Evolutionary conservation across 1,284 basidiomycete species (phyloP), one percentile per base, ranked within the genome.

Genomic region (Peniophora sp.): DNA sequence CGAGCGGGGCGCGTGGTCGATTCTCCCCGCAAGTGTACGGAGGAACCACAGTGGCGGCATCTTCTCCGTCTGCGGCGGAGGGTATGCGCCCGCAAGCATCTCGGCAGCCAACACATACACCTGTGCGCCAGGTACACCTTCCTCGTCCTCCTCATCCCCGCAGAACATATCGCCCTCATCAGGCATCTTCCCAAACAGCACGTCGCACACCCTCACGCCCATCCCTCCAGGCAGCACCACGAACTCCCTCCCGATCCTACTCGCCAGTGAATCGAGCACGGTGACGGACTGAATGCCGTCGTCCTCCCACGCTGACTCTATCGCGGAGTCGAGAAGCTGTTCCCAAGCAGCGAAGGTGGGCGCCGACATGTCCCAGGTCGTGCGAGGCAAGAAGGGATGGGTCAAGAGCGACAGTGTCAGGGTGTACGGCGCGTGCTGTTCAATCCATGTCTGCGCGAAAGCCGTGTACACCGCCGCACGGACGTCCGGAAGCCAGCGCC

Each of bases 11-110:
- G 81, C 84, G 1, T 64, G 57, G 47, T 82, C 79, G 45, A 88
- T 66, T 3, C 76, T 60, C 3, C 68, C 64, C 36, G 70, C 72
- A 47, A 88, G 62, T 3, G 80, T 73, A 36, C 79, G 68, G 17
- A 81, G 64, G 54, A 85, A 68, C 85, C 85, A 88, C 55, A 78
- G 66, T 24, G 74, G 75, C 39, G 71, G 70, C 46, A 75, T 68
- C 57, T 75, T 69, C 57, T 77, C 75, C 43, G 68, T 66, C 2
- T 75, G 69, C n/a, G 74, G 74, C 0, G 83, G 81, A 0, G 86
- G 85, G 64, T 89, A 89, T n/a, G 74, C 75, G 12, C 74, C 69
- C 15, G 69, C 62, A 47, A 89, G 67, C 0, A 77, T 76, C 37
- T 78, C 74, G 54, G 81, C 79, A 47, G 80, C 68, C 49, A 85